Conservation (phyloP, 345 rosid species). For the Bruguiera parviflora region DNA sequence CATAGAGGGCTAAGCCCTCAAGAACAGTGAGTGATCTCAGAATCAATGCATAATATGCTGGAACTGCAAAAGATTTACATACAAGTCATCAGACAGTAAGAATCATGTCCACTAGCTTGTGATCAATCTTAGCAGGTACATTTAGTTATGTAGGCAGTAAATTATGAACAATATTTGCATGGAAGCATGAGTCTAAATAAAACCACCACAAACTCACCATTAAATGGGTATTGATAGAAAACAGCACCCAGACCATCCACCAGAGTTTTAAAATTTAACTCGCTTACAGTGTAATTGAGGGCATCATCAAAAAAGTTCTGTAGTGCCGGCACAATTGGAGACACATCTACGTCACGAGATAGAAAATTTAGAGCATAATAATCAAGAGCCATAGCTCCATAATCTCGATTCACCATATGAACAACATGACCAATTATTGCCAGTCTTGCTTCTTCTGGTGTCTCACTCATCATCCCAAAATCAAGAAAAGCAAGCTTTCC, state of each 20-base stretch:
- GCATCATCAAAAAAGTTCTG: constrained; percentile 89
- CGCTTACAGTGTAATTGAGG: constrained; percentile 84
- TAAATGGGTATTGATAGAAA: constrained; percentile 84
- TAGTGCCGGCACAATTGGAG: constrained; percentile 90
- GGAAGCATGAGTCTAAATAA: neutral
- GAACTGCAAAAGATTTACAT: constrained; percentile 55
- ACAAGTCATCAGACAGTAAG: constrained; percentile 16
- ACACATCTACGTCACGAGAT: constrained; percentile 82
- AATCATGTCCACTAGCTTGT: neutral
- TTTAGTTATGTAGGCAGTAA: neutral
- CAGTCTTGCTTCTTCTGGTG: constrained; percentile 95
- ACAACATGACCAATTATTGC: constrained; percentile 83
- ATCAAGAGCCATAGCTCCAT: constrained; percentile 97
- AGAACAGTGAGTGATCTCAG: constrained; percentile 94
- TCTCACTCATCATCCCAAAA: constrained; percentile 99
- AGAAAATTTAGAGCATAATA: constrained; percentile 83
- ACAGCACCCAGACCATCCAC: constrained; percentile 94
- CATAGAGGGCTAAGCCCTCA: constrained; percentile 88
- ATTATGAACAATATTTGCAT: neutral
- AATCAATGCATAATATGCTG: constrained; percentile 89
- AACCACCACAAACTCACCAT: constrained; percentile 40
- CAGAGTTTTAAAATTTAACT: constrained; percentile 82
- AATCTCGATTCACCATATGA: constrained; percentile 94
- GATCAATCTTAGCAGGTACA: neutral
- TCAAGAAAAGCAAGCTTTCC: constrained; percentile 98